These are phyloP conservation scores for Papiliotrema laurentii DNA, from an alignment of 1,284 basidiomycete genomes.

Conservation along the genomic window DNA sequence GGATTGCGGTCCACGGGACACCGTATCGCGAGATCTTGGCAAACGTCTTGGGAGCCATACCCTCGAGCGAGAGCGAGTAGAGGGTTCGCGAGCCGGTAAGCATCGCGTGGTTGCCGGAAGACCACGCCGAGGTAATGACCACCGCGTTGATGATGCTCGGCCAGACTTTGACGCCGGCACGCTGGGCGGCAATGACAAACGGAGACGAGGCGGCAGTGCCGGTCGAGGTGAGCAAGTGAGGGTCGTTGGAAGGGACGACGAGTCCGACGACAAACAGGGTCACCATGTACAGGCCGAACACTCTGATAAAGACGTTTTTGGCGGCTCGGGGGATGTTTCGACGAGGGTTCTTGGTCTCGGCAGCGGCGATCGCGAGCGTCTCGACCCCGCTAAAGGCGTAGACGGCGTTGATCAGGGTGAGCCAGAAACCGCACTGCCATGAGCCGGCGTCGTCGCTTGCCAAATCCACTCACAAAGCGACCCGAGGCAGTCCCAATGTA, in stretches of 20 bases:
- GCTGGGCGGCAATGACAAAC: conserved; percentile 64
- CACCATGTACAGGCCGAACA: conserved; percentile 61
- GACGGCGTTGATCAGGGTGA: conserved; percentile 16
- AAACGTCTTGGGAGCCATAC: conserved; percentile 50
- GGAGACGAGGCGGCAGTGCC: conserved; percentile 55
- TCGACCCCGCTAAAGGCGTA: conserved; percentile 42
- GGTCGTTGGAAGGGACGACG: conserved; percentile 62
- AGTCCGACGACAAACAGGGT: conserved; percentile 58
- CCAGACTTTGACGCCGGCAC: conserved; percentile 65
- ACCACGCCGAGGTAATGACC: conserved; percentile 24
- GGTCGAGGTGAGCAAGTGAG: conserved; percentile 1
- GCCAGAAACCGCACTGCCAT: conserved; percentile 22
- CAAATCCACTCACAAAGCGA: conserved; percentile 9
- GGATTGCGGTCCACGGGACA: conserved; percentile 50
- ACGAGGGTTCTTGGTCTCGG: conserved; percentile 35
- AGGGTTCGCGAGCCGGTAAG: conserved; percentile 42
- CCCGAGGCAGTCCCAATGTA: conserved; percentile 32
- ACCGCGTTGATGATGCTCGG: conserved; percentile 55
- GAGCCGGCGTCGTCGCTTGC: conserved; percentile 20
- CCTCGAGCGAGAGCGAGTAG: conserved; percentile 48
- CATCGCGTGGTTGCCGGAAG: conserved; percentile 24
- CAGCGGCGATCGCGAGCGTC: conserved; percentile 46
- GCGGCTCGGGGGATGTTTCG: conserved; percentile 22
- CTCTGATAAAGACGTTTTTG: conserved; percentile 62
- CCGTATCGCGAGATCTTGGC: conserved; percentile 50